These are phyloP conservation scores for Lipomyces yamanashiensis DNA, from an alignment of 805 yeast species.

Conservation along the genomic window DNA sequence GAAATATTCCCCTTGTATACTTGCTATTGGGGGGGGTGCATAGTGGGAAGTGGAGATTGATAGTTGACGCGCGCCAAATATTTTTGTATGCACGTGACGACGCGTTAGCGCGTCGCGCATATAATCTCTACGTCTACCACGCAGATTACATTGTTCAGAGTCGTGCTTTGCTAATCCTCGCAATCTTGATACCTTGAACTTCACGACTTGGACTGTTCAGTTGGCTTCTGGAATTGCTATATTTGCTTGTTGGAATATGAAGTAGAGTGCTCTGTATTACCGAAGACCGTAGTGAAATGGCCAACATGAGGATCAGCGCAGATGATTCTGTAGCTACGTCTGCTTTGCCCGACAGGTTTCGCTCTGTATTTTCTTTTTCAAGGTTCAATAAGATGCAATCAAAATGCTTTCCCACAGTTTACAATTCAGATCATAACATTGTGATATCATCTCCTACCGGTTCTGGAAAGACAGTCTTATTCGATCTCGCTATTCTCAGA, in stretches of 20 bases:
- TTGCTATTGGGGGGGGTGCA: neutral
- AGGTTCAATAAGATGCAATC: slow-evolving; percentile 59
- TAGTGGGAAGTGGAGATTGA: no score
- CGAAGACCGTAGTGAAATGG: no score
- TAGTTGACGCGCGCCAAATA: neutral
- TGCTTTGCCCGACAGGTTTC: slow-evolving; percentile 49
- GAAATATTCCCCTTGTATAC: no score
- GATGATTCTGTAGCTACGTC: neutral
- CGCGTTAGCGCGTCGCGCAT: neutral
- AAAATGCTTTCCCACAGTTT: slow-evolving; percentile 49
- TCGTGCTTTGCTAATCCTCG: no score
- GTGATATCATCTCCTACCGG: slow-evolving; percentile 63
- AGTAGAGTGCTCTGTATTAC: no score
- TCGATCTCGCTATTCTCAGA: slow-evolving; percentile 57
- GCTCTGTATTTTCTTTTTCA: slow-evolving; percentile 46
- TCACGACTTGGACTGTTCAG: no score
- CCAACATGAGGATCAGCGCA: neutral
- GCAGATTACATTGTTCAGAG: neutral
- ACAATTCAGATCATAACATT: slow-evolving; percentile 48
- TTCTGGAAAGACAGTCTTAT: slow-evolving; percentile 61
- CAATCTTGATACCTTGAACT: no score
- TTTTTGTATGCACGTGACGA: slow-evolving; percentile 8
- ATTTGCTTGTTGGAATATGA: no score
- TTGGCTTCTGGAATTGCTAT: no score
- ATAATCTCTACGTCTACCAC: no score